Percentiles rank a stretch among this genome's conserved stretches.
phyloP scores from a whole-genome alignment of 2,329 filamentous ascomycete species.

The Calonectria henricotiae region DNA sequence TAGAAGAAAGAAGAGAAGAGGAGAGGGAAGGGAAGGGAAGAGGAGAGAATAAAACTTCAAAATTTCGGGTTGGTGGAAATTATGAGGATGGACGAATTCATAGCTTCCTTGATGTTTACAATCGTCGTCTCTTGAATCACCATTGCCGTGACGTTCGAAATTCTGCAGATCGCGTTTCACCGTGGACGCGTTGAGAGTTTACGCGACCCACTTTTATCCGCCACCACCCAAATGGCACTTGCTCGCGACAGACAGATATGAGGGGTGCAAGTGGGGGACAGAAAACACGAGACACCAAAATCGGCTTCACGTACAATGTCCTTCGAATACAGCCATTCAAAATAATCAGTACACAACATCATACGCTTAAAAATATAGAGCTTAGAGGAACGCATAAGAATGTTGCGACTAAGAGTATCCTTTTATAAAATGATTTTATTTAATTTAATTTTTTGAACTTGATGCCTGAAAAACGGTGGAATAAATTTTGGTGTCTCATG shows the following conservation, averaged over 20 bases:
- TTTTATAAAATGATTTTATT: too few relatives aligned
- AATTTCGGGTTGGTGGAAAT: neutral
- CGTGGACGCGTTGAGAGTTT: slow-evolving; percentile 53
- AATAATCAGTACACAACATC: too few relatives aligned
- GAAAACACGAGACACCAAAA: too few relatives aligned
- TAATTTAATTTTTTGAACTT: too few relatives aligned
- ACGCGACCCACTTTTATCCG: slow-evolving; percentile 41
- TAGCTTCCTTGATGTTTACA: slow-evolving; percentile 21
- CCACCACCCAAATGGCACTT: neutral
- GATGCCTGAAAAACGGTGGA: too few relatives aligned
- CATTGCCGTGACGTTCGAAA: slow-evolving; percentile 47
- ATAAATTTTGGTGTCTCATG: too few relatives aligned
- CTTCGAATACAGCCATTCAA: too few relatives aligned
- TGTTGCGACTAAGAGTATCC: too few relatives aligned
- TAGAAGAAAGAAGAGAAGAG: neutral
- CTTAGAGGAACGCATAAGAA: too few relatives aligned
- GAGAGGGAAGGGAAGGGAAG: neutral
- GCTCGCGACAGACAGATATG: neutral
- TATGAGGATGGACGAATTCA: slow-evolving; percentile 32
- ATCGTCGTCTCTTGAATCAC: neutral
- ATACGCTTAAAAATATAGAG: too few relatives aligned
- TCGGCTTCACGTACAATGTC: too few relatives aligned
- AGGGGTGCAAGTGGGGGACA: too few relatives aligned
- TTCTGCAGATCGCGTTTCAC: slow-evolving; percentile 44
- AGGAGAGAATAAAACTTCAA: neutral